Conservation (phyloP, 2,329 filamentous ascomycete genomes). For the Aspergillus arachidicola region DNA sequence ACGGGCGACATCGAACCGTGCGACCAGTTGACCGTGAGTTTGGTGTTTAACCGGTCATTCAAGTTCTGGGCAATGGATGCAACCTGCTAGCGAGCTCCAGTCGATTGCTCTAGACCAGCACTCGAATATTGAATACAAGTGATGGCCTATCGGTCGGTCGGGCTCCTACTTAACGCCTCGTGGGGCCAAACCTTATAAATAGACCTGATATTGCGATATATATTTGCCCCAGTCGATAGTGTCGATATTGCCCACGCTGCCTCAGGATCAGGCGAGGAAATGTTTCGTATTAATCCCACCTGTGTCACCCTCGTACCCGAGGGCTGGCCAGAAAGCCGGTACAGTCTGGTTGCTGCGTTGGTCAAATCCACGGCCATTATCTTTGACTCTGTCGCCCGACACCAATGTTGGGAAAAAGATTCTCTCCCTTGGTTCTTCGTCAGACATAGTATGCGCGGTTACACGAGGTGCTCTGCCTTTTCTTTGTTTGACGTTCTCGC, state of each 20-base stretch:
- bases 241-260: not conserved
- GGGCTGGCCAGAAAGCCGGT: no score
- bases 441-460: not conserved
- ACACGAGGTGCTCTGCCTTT: not conserved
- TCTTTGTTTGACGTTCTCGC: not conserved
- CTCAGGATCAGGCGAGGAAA: not conserved
- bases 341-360: not conserved
- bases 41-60: not conserved
- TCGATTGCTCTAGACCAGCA: not conserved
- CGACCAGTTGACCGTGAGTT: not conserved
- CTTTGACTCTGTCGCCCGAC: not conserved
- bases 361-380: not conserved
- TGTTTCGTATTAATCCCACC: no score
- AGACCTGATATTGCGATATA: not conserved
- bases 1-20: not conserved
- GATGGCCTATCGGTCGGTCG: not conserved
- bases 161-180: not conserved
- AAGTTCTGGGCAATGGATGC: not conserved
- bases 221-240: not conserved
- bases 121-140: not conserved
- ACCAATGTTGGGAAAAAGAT: not conserved
- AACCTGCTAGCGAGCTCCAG: not conserved
- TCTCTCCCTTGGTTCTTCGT: not conserved
- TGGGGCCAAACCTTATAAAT: not conserved
- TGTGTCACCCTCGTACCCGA: not conserved